phyloP scores from a whole-genome alignment of 108 stramenopile genomes.

The Skeletonema potamos region DNA sequence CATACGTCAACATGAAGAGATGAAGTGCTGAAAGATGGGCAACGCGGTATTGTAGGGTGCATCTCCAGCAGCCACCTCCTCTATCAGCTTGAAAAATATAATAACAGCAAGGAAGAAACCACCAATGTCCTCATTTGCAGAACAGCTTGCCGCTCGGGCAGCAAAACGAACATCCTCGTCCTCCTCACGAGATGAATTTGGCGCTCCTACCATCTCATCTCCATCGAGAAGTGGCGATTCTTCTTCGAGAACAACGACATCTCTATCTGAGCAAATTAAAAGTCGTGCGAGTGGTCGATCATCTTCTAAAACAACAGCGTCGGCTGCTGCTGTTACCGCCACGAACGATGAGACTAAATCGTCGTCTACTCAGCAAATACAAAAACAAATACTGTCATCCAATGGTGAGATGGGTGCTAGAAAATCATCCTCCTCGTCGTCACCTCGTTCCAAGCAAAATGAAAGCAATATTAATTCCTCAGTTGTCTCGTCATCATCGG shows the following conservation, averaged over 20 bases:
- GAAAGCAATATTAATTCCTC: neutral
- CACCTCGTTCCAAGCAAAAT: neutral
- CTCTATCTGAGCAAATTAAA: neutral
- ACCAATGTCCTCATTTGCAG: neutral
- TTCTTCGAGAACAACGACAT: neutral
- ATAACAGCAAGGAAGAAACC: too few species aligned
- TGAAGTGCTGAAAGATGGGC: too few species aligned
- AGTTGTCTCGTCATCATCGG: too few species aligned
- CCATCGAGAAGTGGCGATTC: neutral
- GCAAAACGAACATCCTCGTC: neutral
- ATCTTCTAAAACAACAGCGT: too few species aligned
- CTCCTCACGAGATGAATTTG: too few species aligned
- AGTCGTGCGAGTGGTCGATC: neutral
- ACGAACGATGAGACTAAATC: neutral
- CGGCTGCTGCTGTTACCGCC: too few species aligned
- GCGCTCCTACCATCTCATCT: neutral
- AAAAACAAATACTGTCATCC: neutral
- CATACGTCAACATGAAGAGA: too few species aligned
- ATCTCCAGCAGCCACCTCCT: too few species aligned
- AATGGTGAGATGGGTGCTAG: too few species aligned
- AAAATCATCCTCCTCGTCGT: neutral
- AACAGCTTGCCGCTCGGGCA: neutral
- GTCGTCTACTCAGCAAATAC: neutral
- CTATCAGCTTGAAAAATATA: neutral
- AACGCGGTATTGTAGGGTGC: too few species aligned